Conservation (phyloP, 148 eudicot species). For the Cornus kousa region DNA sequence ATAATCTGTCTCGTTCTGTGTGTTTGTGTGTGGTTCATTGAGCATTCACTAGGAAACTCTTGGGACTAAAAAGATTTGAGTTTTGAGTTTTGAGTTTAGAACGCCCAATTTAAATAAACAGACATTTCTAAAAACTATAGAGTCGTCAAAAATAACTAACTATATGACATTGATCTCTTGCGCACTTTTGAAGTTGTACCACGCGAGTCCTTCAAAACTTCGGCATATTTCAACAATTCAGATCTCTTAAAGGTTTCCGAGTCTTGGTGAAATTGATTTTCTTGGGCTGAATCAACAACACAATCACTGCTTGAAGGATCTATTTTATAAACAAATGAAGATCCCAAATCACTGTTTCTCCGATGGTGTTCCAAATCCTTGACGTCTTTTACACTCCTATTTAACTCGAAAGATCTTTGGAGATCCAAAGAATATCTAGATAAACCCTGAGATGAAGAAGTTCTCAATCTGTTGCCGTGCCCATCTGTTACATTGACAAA, state of each 20-base stretch:
- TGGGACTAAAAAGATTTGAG: too few relatives aligned
- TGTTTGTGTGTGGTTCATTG: too few relatives aligned
- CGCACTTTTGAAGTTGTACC: conserved; percentile 13
- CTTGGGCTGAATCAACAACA: conserved; percentile 13
- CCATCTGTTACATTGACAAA: too few relatives aligned
- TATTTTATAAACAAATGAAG: too few relatives aligned
- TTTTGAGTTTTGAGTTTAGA: too few relatives aligned
- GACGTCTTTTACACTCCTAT: conserved; percentile 25
- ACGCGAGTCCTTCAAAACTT: conserved; percentile 30
- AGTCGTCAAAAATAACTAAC: neutral
- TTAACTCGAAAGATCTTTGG: conserved; percentile 1
- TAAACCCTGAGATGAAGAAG: conserved; percentile 25
- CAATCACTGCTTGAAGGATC: neutral
- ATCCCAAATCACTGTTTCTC: too few relatives aligned
- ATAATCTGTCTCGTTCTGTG: too few relatives aligned
- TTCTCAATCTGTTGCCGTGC: neutral
- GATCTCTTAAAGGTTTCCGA: conserved; percentile 12
- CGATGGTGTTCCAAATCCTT: neutral
- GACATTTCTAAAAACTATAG: too few relatives aligned
- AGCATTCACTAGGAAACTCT: too few relatives aligned
- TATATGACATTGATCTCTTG: conserved; percentile 36
- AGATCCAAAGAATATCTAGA: conserved; percentile 25
- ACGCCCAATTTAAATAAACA: too few relatives aligned
- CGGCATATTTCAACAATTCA: conserved; percentile 39
- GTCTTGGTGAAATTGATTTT: conserved; percentile 13